Percentiles rank a stretch among this genome's conserved stretches.
phyloP scores from a whole-genome alignment of 1,139 yeast genomes.

The Magnusiomyces ingens region DNA sequence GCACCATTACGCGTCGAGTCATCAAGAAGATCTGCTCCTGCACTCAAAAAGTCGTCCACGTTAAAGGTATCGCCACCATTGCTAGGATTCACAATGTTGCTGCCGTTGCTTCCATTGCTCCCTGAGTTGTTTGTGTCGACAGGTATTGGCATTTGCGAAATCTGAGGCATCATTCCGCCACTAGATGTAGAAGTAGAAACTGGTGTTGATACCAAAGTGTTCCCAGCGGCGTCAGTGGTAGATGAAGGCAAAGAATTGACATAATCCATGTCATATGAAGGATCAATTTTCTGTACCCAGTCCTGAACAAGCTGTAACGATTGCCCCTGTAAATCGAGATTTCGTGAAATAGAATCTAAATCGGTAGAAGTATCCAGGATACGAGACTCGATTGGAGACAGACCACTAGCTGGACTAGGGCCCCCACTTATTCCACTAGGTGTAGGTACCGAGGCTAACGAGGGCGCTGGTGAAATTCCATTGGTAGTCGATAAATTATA shows the following conservation, averaged over 20 bases:
- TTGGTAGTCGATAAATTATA: neutral
- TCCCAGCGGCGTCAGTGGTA: neutral
- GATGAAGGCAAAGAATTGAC: neutral
- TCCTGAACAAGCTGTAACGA: conserved; percentile 33
- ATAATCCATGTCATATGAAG: conserved; percentile 14
- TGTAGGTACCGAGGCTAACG: neutral
- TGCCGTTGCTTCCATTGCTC: too few species aligned
- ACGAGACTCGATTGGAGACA: too few species aligned
- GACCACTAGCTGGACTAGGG: too few species aligned
- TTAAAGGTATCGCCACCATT: neutral
- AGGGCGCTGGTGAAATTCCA: neutral
- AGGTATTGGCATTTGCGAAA: conserved; percentile 3
- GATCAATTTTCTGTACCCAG: conserved; percentile 27
- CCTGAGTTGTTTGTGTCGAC: too few species aligned
- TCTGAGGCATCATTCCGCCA: neutral
- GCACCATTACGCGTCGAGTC: neutral
- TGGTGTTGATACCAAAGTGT: neutral
- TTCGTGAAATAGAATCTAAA: conserved; percentile 12
- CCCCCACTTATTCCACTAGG: neutral
- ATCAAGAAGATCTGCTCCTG: neutral
- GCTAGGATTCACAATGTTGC: too few species aligned
- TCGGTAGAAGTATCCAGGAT: too few species aligned
- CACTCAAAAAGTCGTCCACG: conserved; percentile 5
- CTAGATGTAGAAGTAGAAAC: neutral
- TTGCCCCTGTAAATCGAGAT: conserved; percentile 27